phyloP scores from a whole-genome alignment of 2,329 filamentous ascomycete genomes.

The Cladosporium phlei region DNA sequence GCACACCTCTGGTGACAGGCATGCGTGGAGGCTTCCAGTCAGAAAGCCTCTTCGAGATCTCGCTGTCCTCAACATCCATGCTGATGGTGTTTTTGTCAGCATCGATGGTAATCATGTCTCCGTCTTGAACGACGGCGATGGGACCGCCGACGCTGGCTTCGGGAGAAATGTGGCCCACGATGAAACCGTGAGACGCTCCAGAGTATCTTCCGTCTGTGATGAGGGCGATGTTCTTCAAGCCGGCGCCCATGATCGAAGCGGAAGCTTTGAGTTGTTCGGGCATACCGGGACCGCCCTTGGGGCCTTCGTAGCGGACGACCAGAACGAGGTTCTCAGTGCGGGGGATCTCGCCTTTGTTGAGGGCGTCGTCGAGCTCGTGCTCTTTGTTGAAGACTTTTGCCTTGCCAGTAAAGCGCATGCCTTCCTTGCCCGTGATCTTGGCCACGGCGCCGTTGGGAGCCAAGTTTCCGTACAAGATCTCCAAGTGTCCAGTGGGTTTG shows the following conservation, averaged over 20 bases:
- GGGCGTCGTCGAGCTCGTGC: conserved; percentile 67
- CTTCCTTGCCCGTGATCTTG: conserved; percentile 96
- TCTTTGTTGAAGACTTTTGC: conserved; percentile 87
- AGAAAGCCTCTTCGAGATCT: conserved; percentile 59
- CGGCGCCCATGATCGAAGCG: conserved; percentile 88
- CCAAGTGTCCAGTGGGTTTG: conserved; percentile 80
- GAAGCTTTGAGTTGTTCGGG: conserved; percentile 87
- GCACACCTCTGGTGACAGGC: conserved; percentile 71
- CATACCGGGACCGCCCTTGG: conserved; percentile 92
- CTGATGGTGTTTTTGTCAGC: conserved; percentile 68
- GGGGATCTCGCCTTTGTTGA: conserved; percentile 65
- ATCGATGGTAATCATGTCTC: conserved; percentile 81
- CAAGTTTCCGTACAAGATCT: conserved; percentile 81
- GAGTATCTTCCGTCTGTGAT: conserved; percentile 90
- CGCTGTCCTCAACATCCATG: conserved; percentile 68
- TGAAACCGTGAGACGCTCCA: conserved; percentile 85
- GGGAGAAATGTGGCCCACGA: conserved; percentile 87
- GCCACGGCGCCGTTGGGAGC: conserved; percentile 85
- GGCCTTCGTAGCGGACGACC: conserved; percentile 89
- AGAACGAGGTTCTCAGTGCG: conserved; percentile 79
- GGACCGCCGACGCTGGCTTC: conserved; percentile 87
- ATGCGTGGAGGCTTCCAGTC: conserved; percentile 68
- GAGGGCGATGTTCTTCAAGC: conserved; percentile 78
- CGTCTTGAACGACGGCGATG: conserved; percentile 74
- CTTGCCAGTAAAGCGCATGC: conserved; percentile 71